phyloP scores from a whole-genome alignment of 2,329 filamentous ascomycete species.

The Stachybotrys chartarum region DNA sequence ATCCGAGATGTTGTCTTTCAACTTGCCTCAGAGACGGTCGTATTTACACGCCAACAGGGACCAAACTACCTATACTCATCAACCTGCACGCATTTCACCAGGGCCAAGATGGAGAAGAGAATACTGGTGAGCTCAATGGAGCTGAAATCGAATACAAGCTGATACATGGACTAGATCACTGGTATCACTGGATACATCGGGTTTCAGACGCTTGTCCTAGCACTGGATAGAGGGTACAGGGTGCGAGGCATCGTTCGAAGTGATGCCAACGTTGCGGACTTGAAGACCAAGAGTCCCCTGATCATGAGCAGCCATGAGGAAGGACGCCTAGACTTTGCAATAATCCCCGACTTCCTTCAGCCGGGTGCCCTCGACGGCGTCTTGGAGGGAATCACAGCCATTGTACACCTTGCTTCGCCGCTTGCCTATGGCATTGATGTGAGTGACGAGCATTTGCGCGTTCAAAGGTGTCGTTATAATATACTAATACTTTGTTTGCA shows the following conservation, averaged over 20 bases:
- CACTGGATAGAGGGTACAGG: background rate
- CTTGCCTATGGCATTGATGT: conserved; percentile 6
- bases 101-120: background rate
- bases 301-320: background rate
- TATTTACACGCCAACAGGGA: no score
- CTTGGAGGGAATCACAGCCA: conserved; percentile 1
- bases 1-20: no score
- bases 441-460: no score
- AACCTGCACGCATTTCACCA: no score
- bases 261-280: background rate
- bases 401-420: conserved; percentile 8
- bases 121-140: background rate
- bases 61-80: no score
- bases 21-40: no score
- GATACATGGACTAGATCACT: background rate
- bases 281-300: background rate
- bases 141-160: background rate
- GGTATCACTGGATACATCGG: conserved; percentile 4
- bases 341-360: conserved; percentile 5
- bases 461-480: no score
- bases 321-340: conserved; percentile 2
- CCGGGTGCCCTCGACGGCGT: background rate
- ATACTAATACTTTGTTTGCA: background rate
- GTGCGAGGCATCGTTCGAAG: conserved; percentile 3
- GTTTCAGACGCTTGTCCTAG: conserved; percentile 1